Percentiles rank a stretch among this genome's conserved stretches.
Conservation (phyloP, 768 basidiomycete species). For the Calocera viscosa region DNA sequence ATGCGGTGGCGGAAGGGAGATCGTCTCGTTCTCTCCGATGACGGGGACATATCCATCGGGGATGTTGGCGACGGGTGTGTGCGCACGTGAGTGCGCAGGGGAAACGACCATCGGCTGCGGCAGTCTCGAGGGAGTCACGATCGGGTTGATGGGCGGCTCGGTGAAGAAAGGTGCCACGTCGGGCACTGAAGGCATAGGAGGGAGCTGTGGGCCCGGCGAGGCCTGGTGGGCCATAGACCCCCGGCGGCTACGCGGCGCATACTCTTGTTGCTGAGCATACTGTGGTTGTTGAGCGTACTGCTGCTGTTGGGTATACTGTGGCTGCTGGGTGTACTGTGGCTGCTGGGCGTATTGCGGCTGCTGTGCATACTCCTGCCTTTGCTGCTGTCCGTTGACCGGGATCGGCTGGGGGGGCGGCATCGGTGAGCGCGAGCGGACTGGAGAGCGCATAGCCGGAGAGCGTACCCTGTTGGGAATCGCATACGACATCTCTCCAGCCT, state of each 20-base stretch:
- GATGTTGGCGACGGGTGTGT: background rate
- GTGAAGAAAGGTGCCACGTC: background rate
- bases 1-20: background rate
- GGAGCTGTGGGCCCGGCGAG: background rate
- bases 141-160: background rate
- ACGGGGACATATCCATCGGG: constrained; percentile 3
- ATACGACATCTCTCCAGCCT: background rate
- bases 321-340: background rate
- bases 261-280: background rate
- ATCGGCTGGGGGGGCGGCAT: background rate
- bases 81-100: background rate
- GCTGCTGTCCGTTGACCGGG: background rate
- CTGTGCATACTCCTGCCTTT: background rate
- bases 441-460: background rate
- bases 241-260: background rate
- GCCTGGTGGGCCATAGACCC: background rate
- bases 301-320: background rate
- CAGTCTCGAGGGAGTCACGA: background rate
- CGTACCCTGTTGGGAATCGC: background rate
- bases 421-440: background rate
- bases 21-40: background rate
- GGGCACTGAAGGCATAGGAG: background rate
- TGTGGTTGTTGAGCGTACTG: background rate
- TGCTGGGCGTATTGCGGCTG: background rate
- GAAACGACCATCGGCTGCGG: background rate